A percentile compares a stretch with the other conserved stretches of the same genome.
These are phyloP conservation scores for Saposhnikovia divaricata DNA, from an alignment of 129 eudicot species.

Conservation along the genomic window DNA sequence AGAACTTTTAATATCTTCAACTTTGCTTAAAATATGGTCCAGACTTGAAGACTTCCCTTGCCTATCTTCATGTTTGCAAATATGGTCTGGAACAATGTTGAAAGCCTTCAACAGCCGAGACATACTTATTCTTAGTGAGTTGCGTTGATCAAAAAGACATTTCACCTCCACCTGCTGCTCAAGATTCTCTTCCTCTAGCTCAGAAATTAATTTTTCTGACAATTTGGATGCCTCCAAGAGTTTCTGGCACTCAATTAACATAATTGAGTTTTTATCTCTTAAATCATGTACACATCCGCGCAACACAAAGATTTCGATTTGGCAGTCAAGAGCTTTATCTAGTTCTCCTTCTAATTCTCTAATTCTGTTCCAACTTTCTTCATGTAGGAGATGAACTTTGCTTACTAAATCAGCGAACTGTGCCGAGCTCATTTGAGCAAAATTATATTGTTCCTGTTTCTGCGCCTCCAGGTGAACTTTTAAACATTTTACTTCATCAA, in stretches of 20 bases:
- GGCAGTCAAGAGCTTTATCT: slow-evolving; percentile 45
- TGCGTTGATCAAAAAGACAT: slow-evolving; percentile 43
- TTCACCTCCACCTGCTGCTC: slow-evolving; percentile 36
- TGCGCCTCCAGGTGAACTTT: slow-evolving; percentile 43
- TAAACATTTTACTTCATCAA: slow-evolving; percentile 55
- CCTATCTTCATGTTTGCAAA: slow-evolving; percentile 22
- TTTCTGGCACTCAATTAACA: slow-evolving; percentile 37
- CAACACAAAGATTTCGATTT: slow-evolving; percentile 55
- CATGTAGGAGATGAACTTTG: slow-evolving; percentile 39
- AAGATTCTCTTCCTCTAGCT: slow-evolving; percentile 37
- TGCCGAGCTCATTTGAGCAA: slow-evolving; percentile 25
- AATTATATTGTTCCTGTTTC: slow-evolving; percentile 42
- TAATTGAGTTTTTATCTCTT: slow-evolving; percentile 33
- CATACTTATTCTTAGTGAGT: slow-evolving; percentile 43
- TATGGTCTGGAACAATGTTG: slow-evolving; percentile 29
- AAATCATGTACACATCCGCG: slow-evolving; percentile 41
- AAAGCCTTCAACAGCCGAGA: slow-evolving; percentile 40
- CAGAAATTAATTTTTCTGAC: slow-evolving; percentile 44
- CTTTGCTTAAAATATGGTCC: slow-evolving; percentile 25
- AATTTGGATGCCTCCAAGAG: slow-evolving; percentile 42
- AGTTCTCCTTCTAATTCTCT: slow-evolving; percentile 47
- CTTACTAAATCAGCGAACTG: slow-evolving; percentile 33
- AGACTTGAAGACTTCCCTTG: slow-evolving; percentile 40
- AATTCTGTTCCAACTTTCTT: slow-evolving; percentile 32
- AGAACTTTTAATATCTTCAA: slow-evolving; percentile 37